Evolutionary conservation across 2,329 filamentous ascomycete species (phyloP), one percentile per base, ranked within the genome.

Genomic region (Cladobotryum mycophilum): DNA sequence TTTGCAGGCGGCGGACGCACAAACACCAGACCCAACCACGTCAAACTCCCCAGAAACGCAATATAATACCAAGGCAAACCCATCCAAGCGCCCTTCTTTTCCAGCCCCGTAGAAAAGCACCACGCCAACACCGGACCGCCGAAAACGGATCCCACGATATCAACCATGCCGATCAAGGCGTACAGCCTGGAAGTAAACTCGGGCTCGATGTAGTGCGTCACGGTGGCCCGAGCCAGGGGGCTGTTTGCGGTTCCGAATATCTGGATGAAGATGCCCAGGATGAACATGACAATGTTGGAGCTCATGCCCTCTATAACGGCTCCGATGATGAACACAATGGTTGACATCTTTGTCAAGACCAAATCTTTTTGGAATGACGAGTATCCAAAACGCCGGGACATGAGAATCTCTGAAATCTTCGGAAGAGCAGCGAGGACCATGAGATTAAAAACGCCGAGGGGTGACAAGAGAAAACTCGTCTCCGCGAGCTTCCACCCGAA

Each of bases 401-500:
- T 57, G 46, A 73, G 59, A 13, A 61, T 45, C 13, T 56, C 55
- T 0, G 68, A 68, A 3, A 72, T 34, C 37, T 59, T 62, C 2
- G 72, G 71, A 11, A 75, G 55, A 1, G 58, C 53, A 4, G 56
- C 63, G 15, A 75, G 64, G 33, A 72, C 56, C 35, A 62, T 47
- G 34, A 75, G 60, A 41, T 68, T 67, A 30, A 72, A 61, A 3
- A 75, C 44, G 17, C 71, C 70, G 3, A 71, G 53, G 0, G 71
- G 68, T 1, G 71, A 71, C 7, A 74, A 60, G 30, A 74, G 61
- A 49, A 72, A 64, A 50, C 67, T 71, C 0, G 66, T 68, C 49
- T 73, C 63, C 15, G 67, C 70, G 25, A 75, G 63, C 17, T 59
- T 66, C 71, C 71, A 74, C 45, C 64, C 64, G 42, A 74, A 75